Conservation (phyloP, 768 basidiomycete species). For the Russula ochroleuca region DNA sequence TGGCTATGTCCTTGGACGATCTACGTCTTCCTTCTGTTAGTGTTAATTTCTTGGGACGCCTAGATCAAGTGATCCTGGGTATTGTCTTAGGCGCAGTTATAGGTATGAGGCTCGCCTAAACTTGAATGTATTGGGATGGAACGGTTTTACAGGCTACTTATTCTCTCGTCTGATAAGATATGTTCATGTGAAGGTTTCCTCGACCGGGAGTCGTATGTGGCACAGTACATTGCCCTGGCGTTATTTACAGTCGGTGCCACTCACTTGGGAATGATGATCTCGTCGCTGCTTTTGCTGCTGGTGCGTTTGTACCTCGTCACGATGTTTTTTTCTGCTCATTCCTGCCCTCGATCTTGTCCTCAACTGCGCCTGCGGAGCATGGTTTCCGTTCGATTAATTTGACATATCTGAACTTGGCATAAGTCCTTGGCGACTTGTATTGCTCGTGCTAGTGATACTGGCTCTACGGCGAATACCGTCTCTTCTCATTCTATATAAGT, state of each 20-base stretch:
- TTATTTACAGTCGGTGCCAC: slow-evolving; percentile 78
- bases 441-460: slow-evolving; percentile 65
- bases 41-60: not conserved
- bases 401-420: slow-evolving; percentile 54
- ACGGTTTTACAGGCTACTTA: slow-evolving; percentile 43
- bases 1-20: slow-evolving; percentile 59
- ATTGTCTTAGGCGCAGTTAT: slow-evolving; percentile 58
- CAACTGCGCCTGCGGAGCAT: slow-evolving; percentile 83
- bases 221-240: slow-evolving; percentile 73
- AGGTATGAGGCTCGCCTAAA: slow-evolving; percentile 31
- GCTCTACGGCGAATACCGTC: slow-evolving; percentile 75
- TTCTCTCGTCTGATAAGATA: slow-evolving; percentile 74
- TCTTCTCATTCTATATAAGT: slow-evolving; percentile 70
- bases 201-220: slow-evolving; percentile 81
- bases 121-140: not conserved
- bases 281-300: slow-evolving; percentile 85
- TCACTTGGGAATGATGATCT: slow-evolving; percentile 85
- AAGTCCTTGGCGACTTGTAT: slow-evolving; percentile 64
- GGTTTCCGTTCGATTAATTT: slow-evolving; percentile 66
- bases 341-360: slow-evolving; percentile 69
- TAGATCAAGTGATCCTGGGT: slow-evolving; percentile 84
- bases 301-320: slow-evolving; percentile 35
- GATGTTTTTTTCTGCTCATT: not conserved
- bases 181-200: slow-evolving; percentile 60
- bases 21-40: not conserved